phyloP scores from a whole-genome alignment of 78 protist species.

The Dictyostelium citrinum region DNA sequence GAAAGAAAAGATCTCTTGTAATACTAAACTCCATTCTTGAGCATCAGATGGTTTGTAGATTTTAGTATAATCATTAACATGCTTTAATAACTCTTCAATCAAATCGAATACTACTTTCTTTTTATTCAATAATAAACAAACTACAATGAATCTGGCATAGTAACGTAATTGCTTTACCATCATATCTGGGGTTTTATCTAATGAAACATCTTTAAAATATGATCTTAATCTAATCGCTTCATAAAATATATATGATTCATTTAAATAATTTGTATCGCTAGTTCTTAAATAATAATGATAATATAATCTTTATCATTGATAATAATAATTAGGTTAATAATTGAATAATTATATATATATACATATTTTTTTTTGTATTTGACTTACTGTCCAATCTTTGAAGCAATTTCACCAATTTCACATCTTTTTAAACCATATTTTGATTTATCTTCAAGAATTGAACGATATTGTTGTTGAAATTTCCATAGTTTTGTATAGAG shows the following conservation, averaged over 20 bases:
- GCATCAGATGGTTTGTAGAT: constrained; percentile 47
- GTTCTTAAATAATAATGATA: constrained; percentile 69
- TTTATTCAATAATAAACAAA: constrained; percentile 64
- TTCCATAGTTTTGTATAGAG: constrained; percentile 78
- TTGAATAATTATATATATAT: too few species aligned
- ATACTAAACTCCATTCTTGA: constrained; percentile 58
- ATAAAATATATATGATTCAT: constrained; percentile 84
- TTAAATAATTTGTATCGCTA: constrained; percentile 78
- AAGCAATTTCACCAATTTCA: constrained; percentile 87
- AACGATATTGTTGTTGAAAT: constrained; percentile 79
- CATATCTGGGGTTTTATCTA: constrained; percentile 54
- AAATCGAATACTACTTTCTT: constrained; percentile 59
- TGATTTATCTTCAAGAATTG: constrained; percentile 33
- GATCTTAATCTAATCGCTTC: constrained; percentile 79
- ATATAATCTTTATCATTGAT: neutral
- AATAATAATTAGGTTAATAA: too few species aligned
- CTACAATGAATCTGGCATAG: constrained; percentile 84
- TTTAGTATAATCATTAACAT: constrained; percentile 53
- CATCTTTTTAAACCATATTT: constrained; percentile 74
- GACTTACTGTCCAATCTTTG: constrained; percentile 82
- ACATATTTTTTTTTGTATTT: neutral
- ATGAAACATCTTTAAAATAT: constrained; percentile 76
- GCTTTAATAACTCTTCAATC: constrained; percentile 46
- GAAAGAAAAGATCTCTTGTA: constrained; percentile 73
- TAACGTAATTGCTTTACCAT: constrained; percentile 80